Percentiles rank a stretch among this genome's conserved stretches.
Conservation (phyloP, 73 alveolate genomes). For the Halteria grandinella region DNA sequence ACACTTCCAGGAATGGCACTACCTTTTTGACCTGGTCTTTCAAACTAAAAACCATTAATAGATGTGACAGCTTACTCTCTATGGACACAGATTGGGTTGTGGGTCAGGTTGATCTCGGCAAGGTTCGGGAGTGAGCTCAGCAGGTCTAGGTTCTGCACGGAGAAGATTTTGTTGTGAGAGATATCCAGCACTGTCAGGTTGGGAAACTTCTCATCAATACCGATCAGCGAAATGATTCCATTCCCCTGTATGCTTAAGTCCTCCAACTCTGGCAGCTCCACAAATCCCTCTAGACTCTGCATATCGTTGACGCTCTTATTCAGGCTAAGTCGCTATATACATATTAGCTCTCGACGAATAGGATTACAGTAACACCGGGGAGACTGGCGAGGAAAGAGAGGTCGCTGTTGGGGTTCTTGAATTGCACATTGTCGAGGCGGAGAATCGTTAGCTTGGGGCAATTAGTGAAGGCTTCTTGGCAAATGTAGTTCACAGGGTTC, state of each 20-base stretch:
- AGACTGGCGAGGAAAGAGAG: constrained; percentile 1
- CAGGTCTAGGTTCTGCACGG: constrained; percentile 48
- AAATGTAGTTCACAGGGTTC: constrained; percentile 23
- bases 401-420: constrained; percentile 37
- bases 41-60: constrained; percentile 4
- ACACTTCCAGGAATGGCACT: constrained; percentile 37
- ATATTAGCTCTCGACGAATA: neutral
- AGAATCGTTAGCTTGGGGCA: neutral
- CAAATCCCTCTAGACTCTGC: constrained; percentile 27
- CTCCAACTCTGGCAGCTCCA: constrained; percentile 50
- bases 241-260: neutral
- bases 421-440: constrained; percentile 7
- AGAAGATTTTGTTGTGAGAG: constrained; percentile 33
- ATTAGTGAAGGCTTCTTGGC: constrained; percentile 32
- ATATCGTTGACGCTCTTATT: constrained; percentile 30
- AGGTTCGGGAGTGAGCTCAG: constrained; percentile 29
- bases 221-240: constrained; percentile 20
- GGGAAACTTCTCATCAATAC: constrained; percentile 51
- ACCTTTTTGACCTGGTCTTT: constrained; percentile 30
- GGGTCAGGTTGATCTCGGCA: constrained; percentile 43
- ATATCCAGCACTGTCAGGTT: constrained; percentile 46
- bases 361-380: constrained; percentile 30
- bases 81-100: constrained; percentile 55
- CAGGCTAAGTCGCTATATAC: constrained; percentile 15
- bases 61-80: constrained; percentile 9